These are phyloP conservation scores for Suhomyces guaymorum DNA, from an alignment of 1,139 yeast species.

Conservation along the genomic window DNA sequence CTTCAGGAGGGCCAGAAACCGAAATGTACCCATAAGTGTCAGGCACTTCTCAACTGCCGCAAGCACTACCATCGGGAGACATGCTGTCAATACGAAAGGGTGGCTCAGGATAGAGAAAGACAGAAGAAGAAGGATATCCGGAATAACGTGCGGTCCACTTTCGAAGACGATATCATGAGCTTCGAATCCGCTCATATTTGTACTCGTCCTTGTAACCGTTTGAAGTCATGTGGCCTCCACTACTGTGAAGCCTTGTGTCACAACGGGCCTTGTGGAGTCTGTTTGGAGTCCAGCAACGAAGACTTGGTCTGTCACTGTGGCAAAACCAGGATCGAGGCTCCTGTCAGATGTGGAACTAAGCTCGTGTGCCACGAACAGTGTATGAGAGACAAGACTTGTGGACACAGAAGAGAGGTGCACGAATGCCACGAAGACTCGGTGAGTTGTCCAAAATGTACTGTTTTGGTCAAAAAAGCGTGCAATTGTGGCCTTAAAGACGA, in stretches of 20 bases:
- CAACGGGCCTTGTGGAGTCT: constrained; percentile 79
- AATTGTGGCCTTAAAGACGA: constrained; percentile 62
- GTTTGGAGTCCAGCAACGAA: constrained; percentile 79
- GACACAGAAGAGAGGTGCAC: constrained; percentile 74
- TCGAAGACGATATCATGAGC: constrained; percentile 51
- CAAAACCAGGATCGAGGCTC: constrained; percentile 74
- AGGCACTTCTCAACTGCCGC: constrained; percentile 74
- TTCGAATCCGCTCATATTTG: constrained; percentile 83
- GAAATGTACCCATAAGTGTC: constrained; percentile 72
- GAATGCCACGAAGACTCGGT: constrained; percentile 67
- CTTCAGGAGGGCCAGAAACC: constrained; percentile 54
- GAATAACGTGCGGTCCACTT: constrained; percentile 39
- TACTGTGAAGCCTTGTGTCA: constrained; percentile 77
- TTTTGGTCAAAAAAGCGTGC: constrained; percentile 61
- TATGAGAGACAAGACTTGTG: constrained; percentile 61
- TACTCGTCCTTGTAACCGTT: constrained; percentile 64
- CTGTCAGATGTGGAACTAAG: constrained; percentile 84
- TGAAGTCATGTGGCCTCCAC: constrained; percentile 73
- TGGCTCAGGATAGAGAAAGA: constrained; percentile 64
- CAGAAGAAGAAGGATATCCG: constrained; percentile 51
- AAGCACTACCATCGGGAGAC: constrained; percentile 70
- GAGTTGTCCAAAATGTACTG: constrained; percentile 78
- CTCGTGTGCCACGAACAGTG: constrained; percentile 76
- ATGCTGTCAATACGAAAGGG: constrained; percentile 71
- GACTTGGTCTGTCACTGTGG: constrained; percentile 89